Percentiles rank a stretch among this genome's conserved stretches.
These are phyloP conservation scores for Lichtheimia corymbifera DNA, from an alignment of 371 early-diverging fungal genomes.

Conservation along the genomic window DNA sequence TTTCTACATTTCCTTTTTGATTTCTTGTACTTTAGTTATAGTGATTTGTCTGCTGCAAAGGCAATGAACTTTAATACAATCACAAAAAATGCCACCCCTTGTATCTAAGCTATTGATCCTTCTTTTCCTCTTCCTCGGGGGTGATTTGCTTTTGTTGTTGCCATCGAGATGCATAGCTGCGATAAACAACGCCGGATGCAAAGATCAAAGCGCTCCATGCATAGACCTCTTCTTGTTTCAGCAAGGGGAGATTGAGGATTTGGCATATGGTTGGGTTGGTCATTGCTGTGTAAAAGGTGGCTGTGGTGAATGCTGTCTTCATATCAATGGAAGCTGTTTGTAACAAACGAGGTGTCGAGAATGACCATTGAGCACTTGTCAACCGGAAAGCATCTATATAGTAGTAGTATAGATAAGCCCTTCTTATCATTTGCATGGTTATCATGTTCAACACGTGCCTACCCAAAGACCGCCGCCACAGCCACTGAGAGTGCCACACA, in stretches of 20 bases:
- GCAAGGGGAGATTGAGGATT: conserved; percentile 21
- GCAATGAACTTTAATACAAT: no score
- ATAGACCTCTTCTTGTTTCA: conserved; percentile 28
- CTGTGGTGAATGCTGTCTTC: conserved; percentile 34
- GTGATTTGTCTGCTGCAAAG: no score
- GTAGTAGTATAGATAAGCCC: neutral
- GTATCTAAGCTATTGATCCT: conserved; percentile 7
- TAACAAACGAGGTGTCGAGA: conserved; percentile 43
- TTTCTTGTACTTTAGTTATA: no score
- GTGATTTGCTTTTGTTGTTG: conserved; percentile 15
- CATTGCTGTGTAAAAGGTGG: conserved; percentile 37
- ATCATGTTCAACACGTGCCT: conserved; percentile 21
- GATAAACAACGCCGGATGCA: conserved; percentile 30
- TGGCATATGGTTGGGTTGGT: conserved; percentile 27
- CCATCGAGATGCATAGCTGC: conserved; percentile 21
- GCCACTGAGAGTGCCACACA: conserved; percentile 56
- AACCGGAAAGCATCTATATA: conserved; percentile 51
- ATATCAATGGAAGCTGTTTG: conserved; percentile 39
- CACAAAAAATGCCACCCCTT: no score
- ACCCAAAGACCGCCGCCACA: conserved; percentile 61
- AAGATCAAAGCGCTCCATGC: conserved; percentile 43
- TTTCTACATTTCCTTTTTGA: neutral
- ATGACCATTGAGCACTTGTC: conserved; percentile 42
- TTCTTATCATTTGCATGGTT: no score
- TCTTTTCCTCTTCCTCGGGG: conserved; percentile 16